phyloP scores from a whole-genome alignment of 768 basidiomycete species.

The Agrocybe pediades region DNA sequence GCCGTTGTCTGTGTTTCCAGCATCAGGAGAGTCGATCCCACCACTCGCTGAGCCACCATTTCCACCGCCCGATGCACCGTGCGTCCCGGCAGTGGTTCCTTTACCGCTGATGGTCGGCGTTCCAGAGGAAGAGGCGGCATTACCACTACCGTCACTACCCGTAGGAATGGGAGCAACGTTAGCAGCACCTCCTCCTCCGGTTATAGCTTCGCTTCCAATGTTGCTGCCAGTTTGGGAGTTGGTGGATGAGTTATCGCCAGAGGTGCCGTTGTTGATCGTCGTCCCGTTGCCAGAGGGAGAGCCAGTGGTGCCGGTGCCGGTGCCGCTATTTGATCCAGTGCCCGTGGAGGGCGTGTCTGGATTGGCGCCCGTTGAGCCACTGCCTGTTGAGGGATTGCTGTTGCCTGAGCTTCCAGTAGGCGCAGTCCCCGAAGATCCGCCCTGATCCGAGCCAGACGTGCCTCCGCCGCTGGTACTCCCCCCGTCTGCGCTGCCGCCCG shows the following conservation, averaged over 20 bases:
- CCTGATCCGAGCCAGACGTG: not conserved
- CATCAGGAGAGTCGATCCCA: not conserved
- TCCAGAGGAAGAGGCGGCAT: not conserved
- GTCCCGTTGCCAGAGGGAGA: not conserved
- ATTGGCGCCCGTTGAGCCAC: not conserved
- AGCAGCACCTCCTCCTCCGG: not conserved
- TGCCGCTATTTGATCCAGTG: not conserved
- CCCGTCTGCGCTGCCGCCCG: conserved; percentile 4
- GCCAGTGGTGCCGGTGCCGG: not conserved
- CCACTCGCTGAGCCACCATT: not conserved
- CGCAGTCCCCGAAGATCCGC: not conserved
- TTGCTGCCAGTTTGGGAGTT: not conserved
- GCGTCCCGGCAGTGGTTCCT: not conserved
- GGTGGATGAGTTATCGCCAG: not conserved
- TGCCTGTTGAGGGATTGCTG: not conserved
- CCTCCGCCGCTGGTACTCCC: conserved; percentile 4
- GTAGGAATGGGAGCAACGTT: not conserved
- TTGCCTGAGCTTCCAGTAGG: too few relatives aligned
- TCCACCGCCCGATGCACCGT: not conserved
- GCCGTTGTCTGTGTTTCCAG: conserved; percentile 4
- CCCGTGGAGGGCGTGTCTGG: not conserved
- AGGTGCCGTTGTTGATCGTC: not conserved
- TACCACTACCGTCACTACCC: not conserved
- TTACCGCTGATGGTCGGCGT: not conserved
- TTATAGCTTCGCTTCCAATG: not conserved